Evolutionary conservation across 192 early-diverging fungal genomes (phyloP), one percentile per base, ranked within the genome.

Genomic region (Backusella westeae): DNA sequence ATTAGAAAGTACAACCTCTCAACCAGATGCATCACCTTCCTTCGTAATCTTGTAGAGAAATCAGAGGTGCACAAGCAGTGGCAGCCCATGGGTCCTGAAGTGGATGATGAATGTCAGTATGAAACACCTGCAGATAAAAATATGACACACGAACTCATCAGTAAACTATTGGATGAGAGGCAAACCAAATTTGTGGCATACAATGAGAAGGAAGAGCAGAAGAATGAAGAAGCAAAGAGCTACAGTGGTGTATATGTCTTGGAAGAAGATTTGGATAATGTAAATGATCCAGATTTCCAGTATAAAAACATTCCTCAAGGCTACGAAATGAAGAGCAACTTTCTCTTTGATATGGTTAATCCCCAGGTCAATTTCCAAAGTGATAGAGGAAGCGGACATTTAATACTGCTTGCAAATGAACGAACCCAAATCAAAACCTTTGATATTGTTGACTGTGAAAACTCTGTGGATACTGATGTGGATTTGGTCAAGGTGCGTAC

Each of bases 1-100:
- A 89, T 90, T 15, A 82, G 93, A 34, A 84, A 83, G 59, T 96
- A 96, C 82, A 95, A 92, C 75, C 81, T 96, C 42, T 96, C 94
- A 12, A 93, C 89, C 78, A 78, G 91, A 8, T 91, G 94, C 0
- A 84, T 90, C 35, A 87, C 89, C 72, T 90, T 94, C 10, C 88
- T 90, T 63, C 86, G 85, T 41, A 92, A 93, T 36, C 82, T 94
- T 21, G 81, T 88, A 5, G 67, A 71, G 19, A 74, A 39, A 9
- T 35, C 68, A 3, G 7, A 69, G 26, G 21, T 7, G 8, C 36
- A 69, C 12, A 35, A 38, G 10, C 35, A 36, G 4, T 69, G 68
- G 68, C 34, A 69, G 36, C 68, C 68, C 4, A 10, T 23, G 35
- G 68, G 35, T 59, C 77, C 41, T 14, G 69, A 19, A 52, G 44